A percentile compares a stretch with the other conserved stretches of the same genome.
Evolutionary conservation across 768 basidiomycete species (phyloP).

Genomic region (Leccinum longicurvipes): DNA sequence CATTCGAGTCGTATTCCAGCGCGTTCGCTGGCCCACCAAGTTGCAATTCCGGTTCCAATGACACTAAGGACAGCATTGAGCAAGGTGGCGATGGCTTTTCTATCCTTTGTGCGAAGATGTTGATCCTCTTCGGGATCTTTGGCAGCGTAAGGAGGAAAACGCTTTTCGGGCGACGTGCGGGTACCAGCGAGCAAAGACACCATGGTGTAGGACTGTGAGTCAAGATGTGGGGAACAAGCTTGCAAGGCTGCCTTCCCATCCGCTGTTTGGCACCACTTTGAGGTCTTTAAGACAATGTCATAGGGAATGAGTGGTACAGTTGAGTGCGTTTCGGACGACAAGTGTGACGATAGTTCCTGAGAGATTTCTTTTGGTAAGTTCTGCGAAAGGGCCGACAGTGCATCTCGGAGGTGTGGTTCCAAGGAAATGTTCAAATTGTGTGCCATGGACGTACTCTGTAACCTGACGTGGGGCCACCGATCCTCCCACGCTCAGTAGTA

Average conservation of each 20-base stretch:
- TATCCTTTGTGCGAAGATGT: constrained; percentile 48
- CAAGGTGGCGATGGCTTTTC: constrained; percentile 64
- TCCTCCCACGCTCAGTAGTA: background rate
- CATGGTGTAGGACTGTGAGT: constrained; percentile 61
- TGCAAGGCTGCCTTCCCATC: constrained; percentile 39
- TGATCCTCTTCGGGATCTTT: constrained; percentile 47
- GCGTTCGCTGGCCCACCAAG: constrained; percentile 69
- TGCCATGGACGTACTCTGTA: background rate
- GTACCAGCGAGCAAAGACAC: constrained; percentile 74
- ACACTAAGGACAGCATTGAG: constrained; percentile 73
- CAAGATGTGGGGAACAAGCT: constrained; percentile 43
- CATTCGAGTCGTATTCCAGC: constrained; percentile 70
- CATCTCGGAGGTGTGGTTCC: constrained; percentile 56
- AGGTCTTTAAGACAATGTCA: constrained; percentile 51
- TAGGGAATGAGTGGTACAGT: constrained; percentile 55
- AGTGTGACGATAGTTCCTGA: constrained; percentile 38
- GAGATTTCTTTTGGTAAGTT: constrained; percentile 47
- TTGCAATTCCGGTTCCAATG: constrained; percentile 59
- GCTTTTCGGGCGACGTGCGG: constrained; percentile 73
- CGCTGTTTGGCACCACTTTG: constrained; percentile 64
- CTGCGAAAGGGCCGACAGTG: constrained; percentile 42
- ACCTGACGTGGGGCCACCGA: too few species aligned
- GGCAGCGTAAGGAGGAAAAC: constrained; percentile 51
- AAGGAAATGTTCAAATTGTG: constrained; percentile 57
- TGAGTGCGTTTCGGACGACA: constrained; percentile 22